These are phyloP conservation scores for Dendrothele bispora DNA, from an alignment of 768 basidiomycete genomes.

Conservation along the genomic window DNA sequence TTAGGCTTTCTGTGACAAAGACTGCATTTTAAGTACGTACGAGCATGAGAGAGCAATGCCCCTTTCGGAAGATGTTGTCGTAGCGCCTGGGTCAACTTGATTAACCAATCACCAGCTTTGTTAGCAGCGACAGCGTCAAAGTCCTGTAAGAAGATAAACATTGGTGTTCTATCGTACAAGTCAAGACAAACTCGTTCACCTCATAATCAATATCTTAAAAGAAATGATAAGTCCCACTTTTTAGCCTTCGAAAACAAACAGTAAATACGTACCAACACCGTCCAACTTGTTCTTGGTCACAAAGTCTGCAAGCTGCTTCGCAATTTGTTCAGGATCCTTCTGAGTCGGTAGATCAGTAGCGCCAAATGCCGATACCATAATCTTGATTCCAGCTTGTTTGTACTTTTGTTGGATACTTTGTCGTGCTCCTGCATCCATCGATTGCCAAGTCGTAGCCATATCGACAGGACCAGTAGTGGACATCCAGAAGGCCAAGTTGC, in stretches of 20 bases:
- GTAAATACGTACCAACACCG: conserved; percentile 34
- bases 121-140: not conserved
- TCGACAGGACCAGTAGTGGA: not conserved
- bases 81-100: conserved; percentile 28
- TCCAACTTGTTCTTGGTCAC: conserved; percentile 45
- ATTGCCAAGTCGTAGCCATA: conserved; percentile 25
- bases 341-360: conserved; percentile 42
- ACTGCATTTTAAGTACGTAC: no score
- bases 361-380: conserved; percentile 54
- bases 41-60: conserved; percentile 31
- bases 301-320: conserved; percentile 44
- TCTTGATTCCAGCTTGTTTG: conserved; percentile 47
- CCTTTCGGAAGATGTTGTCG: conserved; percentile 27
- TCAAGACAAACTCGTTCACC: not conserved
- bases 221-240: conserved; percentile 34
- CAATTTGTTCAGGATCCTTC: conserved; percentile 40
- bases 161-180: no score
- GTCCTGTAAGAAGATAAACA: not conserved
- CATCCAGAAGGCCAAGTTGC: not conserved
- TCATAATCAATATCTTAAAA: conserved; percentile 30
- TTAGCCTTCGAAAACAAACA: not conserved
- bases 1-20: no score
- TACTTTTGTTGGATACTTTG: conserved; percentile 39
- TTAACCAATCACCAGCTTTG: conserved; percentile 24
- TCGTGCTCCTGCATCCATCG: conserved; percentile 32